A percentile compares a stretch with the other conserved stretches of the same genome.
phyloP scores from a whole-genome alignment of 257 asterid genomes.

The Avicennia marina region DNA sequence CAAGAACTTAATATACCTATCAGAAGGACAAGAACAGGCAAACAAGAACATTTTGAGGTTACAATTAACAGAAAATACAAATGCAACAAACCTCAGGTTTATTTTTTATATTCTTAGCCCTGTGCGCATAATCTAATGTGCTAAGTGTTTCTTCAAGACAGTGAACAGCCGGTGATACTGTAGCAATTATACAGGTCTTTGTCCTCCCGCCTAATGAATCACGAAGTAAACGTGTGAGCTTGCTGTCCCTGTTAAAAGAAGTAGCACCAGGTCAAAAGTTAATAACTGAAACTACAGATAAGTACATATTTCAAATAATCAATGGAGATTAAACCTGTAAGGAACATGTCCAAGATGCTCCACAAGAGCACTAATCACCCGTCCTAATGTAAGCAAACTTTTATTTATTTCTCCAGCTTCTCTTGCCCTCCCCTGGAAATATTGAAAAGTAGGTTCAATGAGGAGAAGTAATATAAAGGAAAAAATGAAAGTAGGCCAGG shows the following conservation, averaged over 20 bases:
- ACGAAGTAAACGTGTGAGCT: slow-evolving; percentile 74
- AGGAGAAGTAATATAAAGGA: neutral
- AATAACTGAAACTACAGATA: neutral
- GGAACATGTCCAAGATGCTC: slow-evolving; percentile 87
- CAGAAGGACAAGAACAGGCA: too few relatives aligned
- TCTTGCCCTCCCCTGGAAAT: slow-evolving; percentile 71
- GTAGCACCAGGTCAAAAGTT: slow-evolving; percentile 10
- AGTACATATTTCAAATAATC: neutral
- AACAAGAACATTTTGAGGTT: slow-evolving; percentile 16
- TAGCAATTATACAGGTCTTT: slow-evolving; percentile 80
- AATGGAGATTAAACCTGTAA: slow-evolving; percentile 41
- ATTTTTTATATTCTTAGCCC: slow-evolving; percentile 79
- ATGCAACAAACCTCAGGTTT: slow-evolving; percentile 62
- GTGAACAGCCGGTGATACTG: slow-evolving; percentile 90
- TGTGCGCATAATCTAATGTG: slow-evolving; percentile 82
- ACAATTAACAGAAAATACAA: neutral
- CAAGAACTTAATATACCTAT: too few relatives aligned
- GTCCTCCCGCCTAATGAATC: slow-evolving; percentile 88
- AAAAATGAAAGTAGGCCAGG: too few relatives aligned
- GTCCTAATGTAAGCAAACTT: slow-evolving; percentile 78
- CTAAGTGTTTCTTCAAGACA: slow-evolving; percentile 83
- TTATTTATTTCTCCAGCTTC: slow-evolving; percentile 91
- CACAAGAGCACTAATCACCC: slow-evolving; percentile 83
- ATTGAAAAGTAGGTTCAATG: neutral
- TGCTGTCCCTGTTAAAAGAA: slow-evolving; percentile 57